Evolutionary conservation across 257 asterid species (phyloP), one percentile per base, ranked within the genome.

Genomic region (Echium plantagineum): DNA sequence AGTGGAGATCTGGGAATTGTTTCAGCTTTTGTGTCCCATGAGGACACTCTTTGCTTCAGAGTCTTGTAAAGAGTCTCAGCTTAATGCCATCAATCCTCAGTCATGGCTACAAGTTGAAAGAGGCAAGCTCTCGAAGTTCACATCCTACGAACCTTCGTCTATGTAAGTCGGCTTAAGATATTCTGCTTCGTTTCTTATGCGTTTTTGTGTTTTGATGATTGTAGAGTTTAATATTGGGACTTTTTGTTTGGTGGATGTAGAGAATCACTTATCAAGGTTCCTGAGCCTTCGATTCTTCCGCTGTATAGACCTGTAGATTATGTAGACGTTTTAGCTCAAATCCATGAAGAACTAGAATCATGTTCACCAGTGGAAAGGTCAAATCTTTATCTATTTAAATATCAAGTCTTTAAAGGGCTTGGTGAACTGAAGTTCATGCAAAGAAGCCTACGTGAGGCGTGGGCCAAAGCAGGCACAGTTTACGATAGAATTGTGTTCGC

Each of bases 51-150:
- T 85, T 52, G 84, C 94, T 72, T 87, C 96, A 13, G 98, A 88
- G 54, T 80, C 95, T 55, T 86, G 87, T 78, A 89, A 81, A 74
- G 96, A 89, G 52, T 78, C 90, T 22, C 85, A 79, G 60, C 80
- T 83, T 38, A 83, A 75, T 66, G 68, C 85, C 16, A 71, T 89
- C 70, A 86, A 81, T 76, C 99, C 97, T 26, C 99, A 93, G 77
- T 81, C 97, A 67, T 93, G 99, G 97, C 90, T 93, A 71, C 99
- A 89, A 76, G 99, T 86, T 71, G 99, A 93, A 77, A 84, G 97
- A 83, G 99, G 99, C 46, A 89, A 93, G 68, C 89, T 78, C 58
- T 58, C 95, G 16, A 84, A 89, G 71, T 70, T 77, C 46, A 78
- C 87, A n/a, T 69, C 79, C 12, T 80, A 80, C 61, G 75, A 91